Evolutionary conservation across 2,329 filamentous ascomycete species (phyloP), one percentile per base, ranked within the genome.

Genomic region (Talaromyces verruculosus): DNA sequence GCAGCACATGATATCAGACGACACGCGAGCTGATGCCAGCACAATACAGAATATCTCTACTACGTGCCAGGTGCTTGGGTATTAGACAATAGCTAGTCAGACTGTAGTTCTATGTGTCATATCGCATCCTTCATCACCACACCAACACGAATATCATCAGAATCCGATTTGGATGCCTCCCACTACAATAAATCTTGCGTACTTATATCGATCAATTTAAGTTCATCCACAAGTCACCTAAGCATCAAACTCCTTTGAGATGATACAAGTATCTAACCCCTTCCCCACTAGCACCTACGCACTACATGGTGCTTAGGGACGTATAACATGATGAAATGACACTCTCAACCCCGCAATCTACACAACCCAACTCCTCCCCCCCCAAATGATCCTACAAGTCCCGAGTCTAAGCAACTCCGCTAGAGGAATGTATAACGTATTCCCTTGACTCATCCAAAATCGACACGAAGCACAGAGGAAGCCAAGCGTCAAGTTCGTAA

Each of bases 311-410:
- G 19, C 17, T 55, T 33, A 22, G n/a, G n/a, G 43, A 47, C 43
- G 43, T 45, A n/a, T 35, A 25, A 57, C n/a, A 57, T 37, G 53
- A 37, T 57, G 33, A 22, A 55, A 53, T 53, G 28, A n/a, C 28
- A 53, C 30, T 11, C 7, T 55, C 51, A 55, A 37, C 53, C 53
- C 53, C 53, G 53, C 53, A 57, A 57, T 57, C 30, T 22, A 55
- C 30, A 35, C 2, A 15, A 15, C 6, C 28, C 51, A 53, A 49
- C n/a, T n/a, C n/a, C n/a, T n/a, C 28, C 8, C n/a, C 43, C 39
- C 43, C 43, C 10, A 47, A 22, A 8, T 8, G n/a, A 47, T 28
- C 47, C 47, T 51, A 51, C 47, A 53, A 53, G 15, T 53, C 28
- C 49, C 49, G 49, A 53, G 15, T 53, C 8, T n/a, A 30, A 53